These are phyloP conservation scores for Cenococcum geophilum DNA, from an alignment of 495 filamentous ascomycete genomes.

Conservation along the genomic window DNA sequence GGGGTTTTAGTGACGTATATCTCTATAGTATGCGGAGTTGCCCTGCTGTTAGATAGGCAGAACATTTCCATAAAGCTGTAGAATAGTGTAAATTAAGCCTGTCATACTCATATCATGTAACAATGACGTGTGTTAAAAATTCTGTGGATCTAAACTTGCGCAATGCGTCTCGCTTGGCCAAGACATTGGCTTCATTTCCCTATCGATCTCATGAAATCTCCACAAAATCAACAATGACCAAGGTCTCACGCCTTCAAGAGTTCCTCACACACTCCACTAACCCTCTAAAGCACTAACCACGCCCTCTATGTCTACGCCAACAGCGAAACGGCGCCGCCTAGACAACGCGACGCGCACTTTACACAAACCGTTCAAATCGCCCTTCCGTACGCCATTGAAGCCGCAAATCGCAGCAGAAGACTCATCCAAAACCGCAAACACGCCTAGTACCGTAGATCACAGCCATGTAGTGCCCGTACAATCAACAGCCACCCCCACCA, in stretches of 20 bases:
- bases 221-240: not conserved
- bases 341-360: constrained; percentile 47
- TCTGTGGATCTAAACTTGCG: no score
- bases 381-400: constrained; percentile 59
- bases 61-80: constrained; percentile 74
- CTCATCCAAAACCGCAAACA: constrained; percentile 3
- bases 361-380: constrained; percentile 63
- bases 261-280: not conserved
- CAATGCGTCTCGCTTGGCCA: no score
- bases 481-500: not conserved
- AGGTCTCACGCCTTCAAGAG: not conserved
- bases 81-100: not conserved
- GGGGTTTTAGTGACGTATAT: constrained; percentile 68
- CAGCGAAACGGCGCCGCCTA: constrained; percentile 53
- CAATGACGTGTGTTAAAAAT: no score
- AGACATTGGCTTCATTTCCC: not conserved
- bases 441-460: not conserved
- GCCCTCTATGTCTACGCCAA: constrained; percentile 29
- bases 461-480: not conserved
- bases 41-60: constrained; percentile 62
- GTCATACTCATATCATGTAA: no score
- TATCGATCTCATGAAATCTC: not conserved
- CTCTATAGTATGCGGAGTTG: constrained; percentile 56
- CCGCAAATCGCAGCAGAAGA: constrained; percentile 8
- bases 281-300: not conserved